phyloP scores from a whole-genome alignment of 768 basidiomycete species.

The Lactarius indigo region DNA sequence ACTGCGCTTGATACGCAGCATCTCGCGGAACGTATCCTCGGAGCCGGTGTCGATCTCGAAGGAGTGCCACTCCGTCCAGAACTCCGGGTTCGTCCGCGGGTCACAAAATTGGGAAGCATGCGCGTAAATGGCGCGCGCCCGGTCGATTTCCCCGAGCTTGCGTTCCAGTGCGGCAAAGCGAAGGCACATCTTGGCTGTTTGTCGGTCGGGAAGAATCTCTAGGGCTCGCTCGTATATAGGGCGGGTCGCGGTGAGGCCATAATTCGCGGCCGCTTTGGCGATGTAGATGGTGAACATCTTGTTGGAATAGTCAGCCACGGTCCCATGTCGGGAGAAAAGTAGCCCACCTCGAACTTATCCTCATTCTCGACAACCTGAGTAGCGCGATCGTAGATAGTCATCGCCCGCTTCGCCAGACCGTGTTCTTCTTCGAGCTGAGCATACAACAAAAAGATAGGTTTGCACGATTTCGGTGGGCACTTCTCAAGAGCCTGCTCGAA shows the following conservation, averaged over 20 bases:
- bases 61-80: conserved; percentile 96
- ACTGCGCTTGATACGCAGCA: conserved; percentile 93
- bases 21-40: conserved; percentile 96
- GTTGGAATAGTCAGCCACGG: not conserved
- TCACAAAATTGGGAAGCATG: conserved; percentile 99
- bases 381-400: conserved; percentile 94
- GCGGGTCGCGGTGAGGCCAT: conserved; percentile 92
- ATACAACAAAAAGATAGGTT: conserved; percentile 94
- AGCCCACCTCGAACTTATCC: conserved; percentile 89
- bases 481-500: conserved; percentile 98
- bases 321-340: not conserved
- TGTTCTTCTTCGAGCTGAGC: conserved; percentile 93
- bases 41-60: conserved; percentile 99
- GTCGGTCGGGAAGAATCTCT: conserved; percentile 86
- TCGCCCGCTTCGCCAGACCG: conserved; percentile 92
- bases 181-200: conserved; percentile 97
- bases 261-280: conserved; percentile 93
- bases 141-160: conserved; percentile 98
- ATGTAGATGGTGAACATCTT: conserved; percentile 98
- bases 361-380: conserved; percentile 79
- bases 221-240: conserved; percentile 95
- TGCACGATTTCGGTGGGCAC: conserved; percentile 92
- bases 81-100: conserved; percentile 83
- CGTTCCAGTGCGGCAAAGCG: conserved; percentile 94
- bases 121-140: conserved; percentile 93